A percentile compares a stretch with the other conserved stretches of the same genome.
Conservation (phyloP, 2,329 filamentous ascomycete species). For the Venturia asperata region DNA sequence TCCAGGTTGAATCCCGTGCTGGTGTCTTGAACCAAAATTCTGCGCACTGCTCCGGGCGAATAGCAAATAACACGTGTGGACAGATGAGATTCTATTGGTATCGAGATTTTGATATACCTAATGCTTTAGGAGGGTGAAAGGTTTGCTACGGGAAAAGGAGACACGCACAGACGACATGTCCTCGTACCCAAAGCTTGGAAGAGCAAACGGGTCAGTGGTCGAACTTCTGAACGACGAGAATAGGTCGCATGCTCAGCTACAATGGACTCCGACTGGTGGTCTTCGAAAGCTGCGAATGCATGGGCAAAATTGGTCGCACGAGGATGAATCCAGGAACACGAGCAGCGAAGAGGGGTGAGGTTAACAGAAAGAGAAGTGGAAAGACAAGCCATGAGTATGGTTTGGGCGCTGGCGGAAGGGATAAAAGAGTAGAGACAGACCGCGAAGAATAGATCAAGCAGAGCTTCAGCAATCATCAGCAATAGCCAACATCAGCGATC, state of each 20-base stretch:
- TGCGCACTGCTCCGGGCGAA: neutral
- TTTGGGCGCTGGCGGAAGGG: neutral
- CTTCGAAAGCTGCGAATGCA: too few relatives aligned
- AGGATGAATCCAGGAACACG: neutral
- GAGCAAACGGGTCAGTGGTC: too few relatives aligned
- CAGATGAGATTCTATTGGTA: too few relatives aligned
- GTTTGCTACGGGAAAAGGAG: too few relatives aligned
- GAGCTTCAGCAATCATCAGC: slow-evolving; percentile 5
- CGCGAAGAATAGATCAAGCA: neutral
- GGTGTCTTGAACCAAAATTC: neutral
- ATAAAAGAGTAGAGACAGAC: neutral
- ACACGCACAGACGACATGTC: neutral
- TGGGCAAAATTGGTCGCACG: too few relatives aligned
- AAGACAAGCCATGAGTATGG: neutral
- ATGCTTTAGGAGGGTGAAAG: too few relatives aligned
- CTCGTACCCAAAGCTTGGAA: neutral
- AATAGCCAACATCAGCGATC: neutral
- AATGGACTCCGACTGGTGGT: too few relatives aligned
- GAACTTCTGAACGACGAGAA: neutral
- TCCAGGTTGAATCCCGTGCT: neutral
- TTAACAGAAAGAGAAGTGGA: neutral
- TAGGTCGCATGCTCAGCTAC: too few relatives aligned
- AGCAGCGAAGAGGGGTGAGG: neutral
- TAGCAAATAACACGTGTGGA: neutral
- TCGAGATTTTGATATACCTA: too few relatives aligned